phyloP scores from a whole-genome alignment of 2,329 filamentous ascomycete species.

The Pseudogymnoascus sp. region DNA sequence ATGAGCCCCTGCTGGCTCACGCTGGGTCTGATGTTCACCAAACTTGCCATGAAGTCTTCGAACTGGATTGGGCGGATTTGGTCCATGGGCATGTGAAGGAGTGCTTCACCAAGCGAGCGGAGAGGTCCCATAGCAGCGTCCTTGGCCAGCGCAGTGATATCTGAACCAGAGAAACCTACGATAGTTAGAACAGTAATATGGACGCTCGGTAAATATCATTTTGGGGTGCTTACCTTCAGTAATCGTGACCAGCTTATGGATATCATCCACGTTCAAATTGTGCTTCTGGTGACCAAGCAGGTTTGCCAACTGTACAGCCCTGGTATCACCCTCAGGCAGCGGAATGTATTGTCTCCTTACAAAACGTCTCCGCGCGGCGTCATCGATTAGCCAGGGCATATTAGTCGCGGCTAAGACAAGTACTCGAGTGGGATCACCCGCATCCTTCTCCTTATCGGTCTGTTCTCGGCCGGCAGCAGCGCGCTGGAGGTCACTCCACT shows the following conservation, averaged over 20 bases:
- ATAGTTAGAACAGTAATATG: constrained; percentile 12
- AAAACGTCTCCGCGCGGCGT: constrained; percentile 84
- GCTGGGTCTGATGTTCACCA: constrained; percentile 79
- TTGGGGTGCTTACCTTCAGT: constrained; percentile 65
- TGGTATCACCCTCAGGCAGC: constrained; percentile 75
- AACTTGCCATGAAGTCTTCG: constrained; percentile 74
- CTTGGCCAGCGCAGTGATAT: constrained; percentile 93
- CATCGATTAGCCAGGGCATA: constrained; percentile 94
- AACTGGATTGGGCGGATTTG: constrained; percentile 83
- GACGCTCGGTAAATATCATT: background rate
- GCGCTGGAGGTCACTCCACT: constrained; percentile 90
- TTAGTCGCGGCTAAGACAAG: constrained; percentile 94
- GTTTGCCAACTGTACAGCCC: constrained; percentile 69
- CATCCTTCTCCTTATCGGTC: constrained; percentile 56
- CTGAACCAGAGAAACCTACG: constrained; percentile 90
- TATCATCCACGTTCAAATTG: constrained; percentile 62
- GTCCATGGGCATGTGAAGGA: constrained; percentile 88
- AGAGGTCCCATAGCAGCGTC: constrained; percentile 97
- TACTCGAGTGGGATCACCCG: constrained; percentile 78
- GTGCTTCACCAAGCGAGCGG: constrained; percentile 77
- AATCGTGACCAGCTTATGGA: constrained; percentile 64
- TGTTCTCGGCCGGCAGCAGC: constrained; percentile 81
- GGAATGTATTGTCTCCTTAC: constrained; percentile 94
- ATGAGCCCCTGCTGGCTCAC: constrained; percentile 79
- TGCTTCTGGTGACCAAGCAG: constrained; percentile 85